phyloP scores from a whole-genome alignment of 2,329 filamentous ascomycete genomes.

The Colletotrichum lentis region DNA sequence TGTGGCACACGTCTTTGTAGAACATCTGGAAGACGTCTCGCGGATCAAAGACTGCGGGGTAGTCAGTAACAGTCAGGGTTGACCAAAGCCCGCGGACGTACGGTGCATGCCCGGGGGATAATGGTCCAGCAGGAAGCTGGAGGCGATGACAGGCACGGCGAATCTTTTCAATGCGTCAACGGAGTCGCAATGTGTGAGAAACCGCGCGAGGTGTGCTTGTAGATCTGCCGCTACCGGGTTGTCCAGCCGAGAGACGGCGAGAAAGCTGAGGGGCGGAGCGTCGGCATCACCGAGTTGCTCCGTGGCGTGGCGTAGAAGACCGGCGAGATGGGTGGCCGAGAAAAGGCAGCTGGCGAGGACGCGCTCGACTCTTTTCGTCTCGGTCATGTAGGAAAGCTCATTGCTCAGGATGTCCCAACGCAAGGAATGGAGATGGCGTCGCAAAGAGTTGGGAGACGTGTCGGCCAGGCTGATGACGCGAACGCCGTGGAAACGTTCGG shows the following conservation, averaged over 20 bases:
- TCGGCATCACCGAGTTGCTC: background rate
- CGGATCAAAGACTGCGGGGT: conserved; percentile 16
- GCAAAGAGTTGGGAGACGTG: background rate
- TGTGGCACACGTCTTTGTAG: conserved; percentile 13
- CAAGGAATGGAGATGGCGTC: background rate
- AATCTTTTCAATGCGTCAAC: background rate
- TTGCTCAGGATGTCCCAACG: conserved; percentile 5
- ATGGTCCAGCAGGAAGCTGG: conserved; percentile 18
- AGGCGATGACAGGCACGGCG: conserved; percentile 6
- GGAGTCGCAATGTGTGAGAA: conserved; percentile 6
- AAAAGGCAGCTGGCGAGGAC: conserved; percentile 12
- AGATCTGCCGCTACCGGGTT: conserved; percentile 5
- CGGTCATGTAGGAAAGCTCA: conserved; percentile 11
- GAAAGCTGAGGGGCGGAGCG: conserved; percentile 13
- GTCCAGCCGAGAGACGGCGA: background rate
- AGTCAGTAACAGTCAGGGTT: background rate
- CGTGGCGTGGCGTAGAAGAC: background rate
- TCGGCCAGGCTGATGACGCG: conserved; percentile 9
- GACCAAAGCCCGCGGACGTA: background rate
- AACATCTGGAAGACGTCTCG: conserved; percentile 16
- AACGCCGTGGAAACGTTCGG: conserved; percentile 1
- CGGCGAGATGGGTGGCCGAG: conserved; percentile 11
- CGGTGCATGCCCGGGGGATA: conserved; percentile 12
- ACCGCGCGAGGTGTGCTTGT: background rate
- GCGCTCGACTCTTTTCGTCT: background rate